Conservation (phyloP, 1,284 basidiomycete species). For the Microbotryomycetes sp. region DNA sequence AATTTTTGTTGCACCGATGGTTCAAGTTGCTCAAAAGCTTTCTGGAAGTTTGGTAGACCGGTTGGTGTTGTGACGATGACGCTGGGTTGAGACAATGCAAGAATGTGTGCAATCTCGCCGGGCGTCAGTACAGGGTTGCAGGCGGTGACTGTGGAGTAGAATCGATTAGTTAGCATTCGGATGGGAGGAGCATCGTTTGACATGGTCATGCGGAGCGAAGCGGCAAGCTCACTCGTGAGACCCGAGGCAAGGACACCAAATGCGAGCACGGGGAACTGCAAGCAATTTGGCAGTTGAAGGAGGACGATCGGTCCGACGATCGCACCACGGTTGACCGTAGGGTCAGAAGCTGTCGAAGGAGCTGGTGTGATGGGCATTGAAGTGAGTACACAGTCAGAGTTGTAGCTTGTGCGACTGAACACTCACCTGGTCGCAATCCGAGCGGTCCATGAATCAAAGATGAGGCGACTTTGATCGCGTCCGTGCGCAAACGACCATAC, state of each 20-base stretch:
- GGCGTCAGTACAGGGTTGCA: constrained; percentile 43
- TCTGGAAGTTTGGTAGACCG: constrained; percentile 24
- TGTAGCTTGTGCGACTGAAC: no score
- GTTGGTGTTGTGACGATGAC: constrained; percentile 39
- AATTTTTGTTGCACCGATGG: constrained; percentile 10
- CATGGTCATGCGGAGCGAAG: neutral
- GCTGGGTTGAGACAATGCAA: constrained; percentile 40
- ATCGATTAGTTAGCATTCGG: no score
- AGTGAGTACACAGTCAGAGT: neutral
- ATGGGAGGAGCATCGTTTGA: no score
- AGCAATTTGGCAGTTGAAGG: constrained; percentile 44
- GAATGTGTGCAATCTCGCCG: constrained; percentile 42
- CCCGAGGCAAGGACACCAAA: constrained; percentile 40
- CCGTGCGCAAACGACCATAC: constrained; percentile 21
- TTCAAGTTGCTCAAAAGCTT: constrained; percentile 20
- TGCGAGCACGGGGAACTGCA: constrained; percentile 40
- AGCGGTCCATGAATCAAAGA: constrained; percentile 22
- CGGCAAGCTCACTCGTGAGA: constrained; percentile 16
- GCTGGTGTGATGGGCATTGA: no score
- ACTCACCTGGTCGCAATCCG: constrained; percentile 4
- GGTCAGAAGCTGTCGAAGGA: constrained; percentile 12
- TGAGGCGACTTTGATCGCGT: constrained; percentile 24
- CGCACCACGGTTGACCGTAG: constrained; percentile 26
- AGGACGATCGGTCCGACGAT: constrained; percentile 40
- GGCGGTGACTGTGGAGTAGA: constrained; percentile 37